Conservation (phyloP, 2,329 filamentous ascomycete genomes). For the Phoma sp. region DNA sequence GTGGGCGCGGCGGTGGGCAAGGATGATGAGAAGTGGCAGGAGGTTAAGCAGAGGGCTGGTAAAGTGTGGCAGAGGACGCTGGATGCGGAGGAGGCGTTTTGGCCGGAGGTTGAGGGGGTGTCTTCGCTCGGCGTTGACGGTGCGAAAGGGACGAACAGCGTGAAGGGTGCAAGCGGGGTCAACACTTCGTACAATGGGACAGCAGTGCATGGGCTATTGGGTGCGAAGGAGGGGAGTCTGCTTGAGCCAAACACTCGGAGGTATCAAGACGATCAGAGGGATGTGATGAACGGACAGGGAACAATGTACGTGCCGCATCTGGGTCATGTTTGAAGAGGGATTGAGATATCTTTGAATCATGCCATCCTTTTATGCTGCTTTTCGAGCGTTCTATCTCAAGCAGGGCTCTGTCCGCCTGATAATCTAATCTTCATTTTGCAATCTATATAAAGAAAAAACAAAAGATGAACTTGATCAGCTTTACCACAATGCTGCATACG, state of each 20-base stretch:
- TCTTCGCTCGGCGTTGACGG: not conserved
- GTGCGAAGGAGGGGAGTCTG: slow-evolving; percentile 9
- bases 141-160: not conserved
- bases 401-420: no score
- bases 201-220: not conserved
- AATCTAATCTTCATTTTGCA: no score
- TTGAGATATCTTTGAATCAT: no score
- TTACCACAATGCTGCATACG: no score
- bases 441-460: no score
- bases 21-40: slow-evolving; percentile 27
- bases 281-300: not conserved
- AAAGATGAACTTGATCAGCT: no score
- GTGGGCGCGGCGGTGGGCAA: slow-evolving; percentile 26
- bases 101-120: slow-evolving; percentile 29
- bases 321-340: not conserved
- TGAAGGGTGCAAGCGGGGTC: not conserved
- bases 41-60: slow-evolving; percentile 32
- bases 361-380: no score
- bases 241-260: slow-evolving; percentile 2
- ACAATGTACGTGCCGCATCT: slow-evolving; percentile 10
- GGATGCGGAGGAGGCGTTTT: slow-evolving; percentile 44
- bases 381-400: no score
- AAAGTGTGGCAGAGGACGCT: slow-evolving; percentile 34
- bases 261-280: not conserved
- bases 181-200: no score